Percentiles rank a stretch among this genome's conserved stretches.
Conservation (phyloP, 2,329 filamentous ascomycete species). For the Fusarium pseudograminearum region DNA sequence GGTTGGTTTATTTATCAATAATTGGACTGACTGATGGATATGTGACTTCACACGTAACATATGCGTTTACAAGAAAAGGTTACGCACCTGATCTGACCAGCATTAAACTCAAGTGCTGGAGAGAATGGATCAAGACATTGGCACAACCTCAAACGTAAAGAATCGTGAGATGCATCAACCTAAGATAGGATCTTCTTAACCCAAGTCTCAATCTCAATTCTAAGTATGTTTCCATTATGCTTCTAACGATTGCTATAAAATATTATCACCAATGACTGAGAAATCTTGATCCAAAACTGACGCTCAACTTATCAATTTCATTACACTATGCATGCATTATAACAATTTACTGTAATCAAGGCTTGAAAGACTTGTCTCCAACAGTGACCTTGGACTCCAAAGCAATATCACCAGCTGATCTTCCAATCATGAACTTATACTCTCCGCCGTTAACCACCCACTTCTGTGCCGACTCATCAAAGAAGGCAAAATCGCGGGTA, state of each 20-base stretch:
- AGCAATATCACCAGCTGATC: constrained; percentile 45
- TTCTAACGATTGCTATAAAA: too few relatives aligned
- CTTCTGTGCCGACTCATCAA: constrained; percentile 44
- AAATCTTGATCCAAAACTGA: not conserved
- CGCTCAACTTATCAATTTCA: not conserved
- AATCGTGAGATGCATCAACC: too few relatives aligned
- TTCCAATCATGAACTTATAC: constrained; percentile 48
- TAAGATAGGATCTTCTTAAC: too few relatives aligned
- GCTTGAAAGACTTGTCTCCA: constrained; percentile 38
- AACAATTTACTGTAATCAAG: not conserved
- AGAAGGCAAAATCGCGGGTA: constrained; percentile 48
- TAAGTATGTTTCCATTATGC: too few relatives aligned
- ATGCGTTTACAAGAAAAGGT: too few relatives aligned
- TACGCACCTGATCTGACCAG: too few relatives aligned
- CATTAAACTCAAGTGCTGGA: too few relatives aligned
- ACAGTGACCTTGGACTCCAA: constrained; percentile 39
- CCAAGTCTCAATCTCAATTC: too few relatives aligned
- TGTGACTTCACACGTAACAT: too few relatives aligned
- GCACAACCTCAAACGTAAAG: too few relatives aligned
- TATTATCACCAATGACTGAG: too few relatives aligned
- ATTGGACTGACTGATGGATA: not conserved
- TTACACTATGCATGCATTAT: constrained; percentile 23
- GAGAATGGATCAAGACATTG: too few relatives aligned
- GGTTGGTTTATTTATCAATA: not conserved
- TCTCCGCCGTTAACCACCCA: constrained; percentile 48